Percentiles rank a stretch among this genome's conserved stretches.
Evolutionary conservation across 345 rosid genomes (phyloP).

Genomic region (Linum trigynum): DNA sequence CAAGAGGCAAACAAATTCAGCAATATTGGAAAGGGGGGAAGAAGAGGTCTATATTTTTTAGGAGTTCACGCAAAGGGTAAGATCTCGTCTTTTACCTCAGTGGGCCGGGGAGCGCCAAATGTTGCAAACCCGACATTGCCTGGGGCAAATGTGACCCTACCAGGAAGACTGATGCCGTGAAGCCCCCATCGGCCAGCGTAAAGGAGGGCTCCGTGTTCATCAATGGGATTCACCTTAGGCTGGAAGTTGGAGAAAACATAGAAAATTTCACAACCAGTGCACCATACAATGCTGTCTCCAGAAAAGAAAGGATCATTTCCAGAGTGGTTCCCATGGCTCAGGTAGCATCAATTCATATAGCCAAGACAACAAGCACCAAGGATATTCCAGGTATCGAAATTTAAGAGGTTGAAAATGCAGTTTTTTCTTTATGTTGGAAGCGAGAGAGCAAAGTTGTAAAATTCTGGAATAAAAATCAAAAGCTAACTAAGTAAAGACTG

Average conservation of each 20-base stretch:
- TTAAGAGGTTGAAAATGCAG: too few relatives aligned
- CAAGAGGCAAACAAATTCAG: background rate
- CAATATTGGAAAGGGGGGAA: background rate
- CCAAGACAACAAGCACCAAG: background rate
- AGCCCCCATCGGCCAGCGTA: constrained; percentile 97
- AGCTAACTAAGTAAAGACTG: too few relatives aligned
- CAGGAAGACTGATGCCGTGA: constrained; percentile 74
- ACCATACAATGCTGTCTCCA: background rate
- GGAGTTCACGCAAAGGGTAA: background rate
- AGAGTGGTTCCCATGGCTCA: background rate
- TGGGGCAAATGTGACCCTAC: constrained; percentile 93
- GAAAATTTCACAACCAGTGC: background rate
- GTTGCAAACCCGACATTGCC: constrained; percentile 88
- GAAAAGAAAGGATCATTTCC: background rate
- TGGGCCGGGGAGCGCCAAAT: constrained; percentile 88
- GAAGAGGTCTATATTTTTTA: background rate
- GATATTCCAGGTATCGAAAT: background rate
- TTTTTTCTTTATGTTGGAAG: too few relatives aligned
- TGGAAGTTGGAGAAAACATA: constrained; percentile 22
- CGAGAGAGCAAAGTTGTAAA: too few relatives aligned
- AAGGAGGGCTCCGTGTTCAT: constrained; percentile 76
- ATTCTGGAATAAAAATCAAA: too few relatives aligned
- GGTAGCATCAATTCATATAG: background rate
- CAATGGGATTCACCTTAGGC: constrained; percentile 60
- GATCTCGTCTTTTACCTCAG: constrained; percentile 42